Conservation (phyloP, 805 yeast genomes). For the Cyberlindnera americana region DNA sequence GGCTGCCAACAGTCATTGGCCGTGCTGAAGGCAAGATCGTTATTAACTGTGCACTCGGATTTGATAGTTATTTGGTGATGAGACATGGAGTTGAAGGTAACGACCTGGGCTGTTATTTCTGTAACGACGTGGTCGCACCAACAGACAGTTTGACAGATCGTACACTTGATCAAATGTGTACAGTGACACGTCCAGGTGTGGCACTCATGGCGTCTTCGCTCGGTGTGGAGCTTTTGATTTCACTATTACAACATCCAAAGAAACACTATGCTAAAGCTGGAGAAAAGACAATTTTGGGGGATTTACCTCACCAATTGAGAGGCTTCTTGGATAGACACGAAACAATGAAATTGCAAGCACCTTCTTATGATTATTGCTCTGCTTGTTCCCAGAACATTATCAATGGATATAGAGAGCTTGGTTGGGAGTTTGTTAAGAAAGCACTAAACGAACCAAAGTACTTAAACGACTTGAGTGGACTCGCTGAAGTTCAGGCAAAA, state of each 20-base stretch:
- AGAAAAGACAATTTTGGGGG: slow-evolving; percentile 51
- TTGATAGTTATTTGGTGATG: slow-evolving; percentile 91
- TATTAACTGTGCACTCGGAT: slow-evolving; percentile 91
- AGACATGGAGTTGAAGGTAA: slow-evolving; percentile 62
- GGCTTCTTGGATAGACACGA: slow-evolving; percentile 74
- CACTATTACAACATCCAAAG: slow-evolving; percentile 64
- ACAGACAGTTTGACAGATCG: slow-evolving; percentile 81
- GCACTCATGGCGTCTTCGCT: slow-evolving; percentile 83
- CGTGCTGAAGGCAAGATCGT: slow-evolving; percentile 66
- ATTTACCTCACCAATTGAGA: slow-evolving; percentile 83
- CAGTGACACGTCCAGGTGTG: slow-evolving; percentile 96
- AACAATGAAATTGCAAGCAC: slow-evolving; percentile 62
- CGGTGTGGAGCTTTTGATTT: slow-evolving; percentile 79
- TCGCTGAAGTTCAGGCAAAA: slow-evolving; percentile 64
- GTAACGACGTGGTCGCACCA: slow-evolving; percentile 96
- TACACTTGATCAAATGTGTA: slow-evolving; percentile 96
- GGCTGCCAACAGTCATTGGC: slow-evolving; percentile 93
- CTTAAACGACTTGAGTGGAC: slow-evolving; percentile 77
- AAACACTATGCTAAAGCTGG: slow-evolving; percentile 34
- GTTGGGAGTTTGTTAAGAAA: slow-evolving; percentile 77
- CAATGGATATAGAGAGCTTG: slow-evolving; percentile 43
- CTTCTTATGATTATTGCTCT: slow-evolving; percentile 75
- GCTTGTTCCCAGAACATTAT: slow-evolving; percentile 74
- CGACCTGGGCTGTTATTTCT: slow-evolving; percentile 84
- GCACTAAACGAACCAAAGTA: slow-evolving; percentile 66